Conservation (phyloP, 805 yeast species). For the Candida maltosa region DNA sequence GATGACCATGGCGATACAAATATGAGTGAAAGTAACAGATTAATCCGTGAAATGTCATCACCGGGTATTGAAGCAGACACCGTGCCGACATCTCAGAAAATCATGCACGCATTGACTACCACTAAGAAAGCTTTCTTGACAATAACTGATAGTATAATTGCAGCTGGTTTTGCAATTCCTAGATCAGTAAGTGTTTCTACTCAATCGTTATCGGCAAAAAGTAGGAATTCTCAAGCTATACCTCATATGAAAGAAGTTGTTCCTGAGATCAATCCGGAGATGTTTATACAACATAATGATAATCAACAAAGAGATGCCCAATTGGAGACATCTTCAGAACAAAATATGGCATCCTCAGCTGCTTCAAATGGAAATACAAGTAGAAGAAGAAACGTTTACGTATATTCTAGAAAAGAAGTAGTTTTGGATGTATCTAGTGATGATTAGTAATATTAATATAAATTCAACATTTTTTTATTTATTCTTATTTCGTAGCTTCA, state of each 20-base stretch:
- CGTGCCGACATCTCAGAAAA: slow-evolving; percentile 1
- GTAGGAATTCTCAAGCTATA: neutral
- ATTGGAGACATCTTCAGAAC: slow-evolving; percentile 1
- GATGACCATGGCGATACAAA: neutral
- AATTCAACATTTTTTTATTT: no score
- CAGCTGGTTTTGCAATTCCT: slow-evolving; percentile 57
- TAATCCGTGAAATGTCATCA: neutral
- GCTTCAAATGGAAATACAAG: slow-evolving; percentile 3
- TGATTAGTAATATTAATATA: slow-evolving; percentile 11
- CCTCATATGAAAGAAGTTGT: neutral
- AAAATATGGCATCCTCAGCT: slow-evolving; percentile 3
- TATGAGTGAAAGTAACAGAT: neutral
- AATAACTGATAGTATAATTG: slow-evolving; percentile 52
- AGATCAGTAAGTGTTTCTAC: slow-evolving; percentile 42
- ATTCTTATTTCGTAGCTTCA: neutral
- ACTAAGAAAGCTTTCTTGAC: slow-evolving; percentile 39
- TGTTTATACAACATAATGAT: no score
- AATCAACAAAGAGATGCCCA: neutral
- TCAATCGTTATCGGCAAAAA: slow-evolving; percentile 8
- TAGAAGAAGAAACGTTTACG: slow-evolving; percentile 32
- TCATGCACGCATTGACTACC: slow-evolving; percentile 10
- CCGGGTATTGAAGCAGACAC: neutral
- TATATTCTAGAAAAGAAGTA: slow-evolving; percentile 37
- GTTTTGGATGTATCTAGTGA: slow-evolving; percentile 21
- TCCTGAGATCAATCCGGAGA: neutral